Base-by-base conservation (phyloP, 2,329 filamentous ascomycete genomes). In the Aureobasidium sp. region DNA sequence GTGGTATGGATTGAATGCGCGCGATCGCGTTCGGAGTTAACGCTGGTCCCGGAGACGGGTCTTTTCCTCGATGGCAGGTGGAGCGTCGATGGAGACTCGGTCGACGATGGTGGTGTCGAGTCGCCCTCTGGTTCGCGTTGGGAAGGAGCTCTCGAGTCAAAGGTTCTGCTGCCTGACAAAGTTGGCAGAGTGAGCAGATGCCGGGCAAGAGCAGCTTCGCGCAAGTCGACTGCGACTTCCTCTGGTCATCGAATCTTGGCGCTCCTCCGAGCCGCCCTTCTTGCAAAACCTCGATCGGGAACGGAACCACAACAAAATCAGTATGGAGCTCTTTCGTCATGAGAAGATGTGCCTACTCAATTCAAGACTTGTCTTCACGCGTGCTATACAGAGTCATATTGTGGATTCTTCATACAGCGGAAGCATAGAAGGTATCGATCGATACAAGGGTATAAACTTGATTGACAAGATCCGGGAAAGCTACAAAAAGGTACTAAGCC, bases 11-110 rank as follows among this genome's bases (percentile, higher is more conserved):
- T 29, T 29, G 24, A 29, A 31, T 17, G 37, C 22, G 52, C 17
- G 22, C 37, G 52, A 22, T 31, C 39, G 53, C 53, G 53, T 35
- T 57, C 53, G 53, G 53, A 57, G 53, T 57, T 57, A 52, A 37
- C 17, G 29, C 27, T 39, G 42, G 42, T 53, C 35, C 29, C 50
- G 50, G 27, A 8, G 27, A 24, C 35, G 19, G 24, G 39, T 42
- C 12, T 56, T 37, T 31, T 19, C 24, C 35, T 24, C 19, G 52
- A 27, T 31, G 37, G 15, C 8, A 8, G 22, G 49, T 29, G 22
- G 52, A 29, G n/a, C n/a, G 15, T 42, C 24, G 22, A 42, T 29
- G 17, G 24, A 35, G 50, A 14, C 50, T 40, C 50, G 37, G 22
- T 11, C 8, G 50, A 27, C 11, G 24, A 31, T 31, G 31, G 5